Base-by-base conservation (phyloP, 495 filamentous ascomycete genomes). In the Aspergillus incahuasiensis region DNA sequence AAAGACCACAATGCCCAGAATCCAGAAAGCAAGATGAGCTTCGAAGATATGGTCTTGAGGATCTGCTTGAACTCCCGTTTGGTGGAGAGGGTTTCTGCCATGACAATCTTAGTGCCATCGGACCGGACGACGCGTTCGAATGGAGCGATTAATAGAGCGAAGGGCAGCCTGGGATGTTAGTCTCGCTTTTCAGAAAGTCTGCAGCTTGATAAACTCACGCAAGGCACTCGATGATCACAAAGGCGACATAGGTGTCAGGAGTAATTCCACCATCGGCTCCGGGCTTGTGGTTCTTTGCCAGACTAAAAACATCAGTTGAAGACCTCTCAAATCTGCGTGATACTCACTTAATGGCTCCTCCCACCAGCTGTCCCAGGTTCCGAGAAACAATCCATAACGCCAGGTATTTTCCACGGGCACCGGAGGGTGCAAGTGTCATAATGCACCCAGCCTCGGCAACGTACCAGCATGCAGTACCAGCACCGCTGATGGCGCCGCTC, bases 331-430 rank as follows among this genome's bases (percentile, higher is more conserved):
- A 3, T 1, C 3, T n/a, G 16, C 11, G 49, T 1, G 34, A 19
- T 3, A 61, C 63, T 60, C 18, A 68, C 66, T 68, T 68, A 53
- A 68, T 68, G 11, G 66, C 63, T 44, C 66, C 66, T 43, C 66
- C 66, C 42, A 68, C 66, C 30, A 68, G 25, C 52, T 68, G 66
- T 19, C 66, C 66, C 0, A 68, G 53, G 38, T 68, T 68, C 6
- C 66, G 61, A 20, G 66, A 66, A 9, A 68, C 66, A 48, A 68
- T 68, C 66, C 66, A 68, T 48, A 68, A 32, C 24, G 66, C 66
- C 20, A 68, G 39, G 35, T 68, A 68, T 46, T 68, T 68, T 50
- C 66, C 66, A 50, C 66, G 63, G n/a, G 66, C 59, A 13, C 63
- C 63, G 6, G 66, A 66, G 8, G 66, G 66, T 1, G 66, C 66